Percentiles rank a stretch among this genome's conserved stretches.
phyloP scores from a whole-genome alignment of 495 filamentous ascomycete genomes.

The Extremus antarcticus region DNA sequence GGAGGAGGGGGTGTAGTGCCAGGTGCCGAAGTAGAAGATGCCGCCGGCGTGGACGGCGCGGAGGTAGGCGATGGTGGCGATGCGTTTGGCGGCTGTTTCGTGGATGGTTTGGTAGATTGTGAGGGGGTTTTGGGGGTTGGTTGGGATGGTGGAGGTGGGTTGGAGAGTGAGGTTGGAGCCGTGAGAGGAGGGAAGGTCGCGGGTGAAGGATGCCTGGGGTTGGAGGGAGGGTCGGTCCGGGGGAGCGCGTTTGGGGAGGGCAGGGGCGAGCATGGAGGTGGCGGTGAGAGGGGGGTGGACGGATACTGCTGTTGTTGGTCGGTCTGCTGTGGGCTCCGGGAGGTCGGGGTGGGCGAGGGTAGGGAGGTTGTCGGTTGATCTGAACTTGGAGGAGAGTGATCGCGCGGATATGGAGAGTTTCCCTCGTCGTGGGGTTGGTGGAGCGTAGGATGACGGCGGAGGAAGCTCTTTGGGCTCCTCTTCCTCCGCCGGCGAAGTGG shows the following conservation, averaged over 20 bases:
- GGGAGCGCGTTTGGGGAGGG: constrained; percentile 4
- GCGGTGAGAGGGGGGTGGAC: neutral
- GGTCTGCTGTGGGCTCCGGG: neutral
- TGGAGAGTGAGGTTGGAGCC: neutral
- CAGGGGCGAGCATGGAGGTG: constrained; percentile 12
- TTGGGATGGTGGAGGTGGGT: neutral
- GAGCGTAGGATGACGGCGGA: neutral
- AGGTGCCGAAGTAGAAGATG: constrained; percentile 95
- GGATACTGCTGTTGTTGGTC: neutral
- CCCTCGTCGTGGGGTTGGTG: constrained; percentile 3
- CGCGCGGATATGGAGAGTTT: constrained; percentile 13
- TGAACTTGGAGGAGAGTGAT: constrained; percentile 14
- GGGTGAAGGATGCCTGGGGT: constrained; percentile 9
- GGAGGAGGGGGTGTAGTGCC: constrained; percentile 78
- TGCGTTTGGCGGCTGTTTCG: constrained; percentile 79
- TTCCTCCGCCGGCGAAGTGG: constrained; percentile 12
- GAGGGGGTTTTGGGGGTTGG: constrained; percentile 38
- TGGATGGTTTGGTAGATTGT: constrained; percentile 75
- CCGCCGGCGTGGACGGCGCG: constrained; percentile 74
- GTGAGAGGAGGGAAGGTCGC: constrained; percentile 5
- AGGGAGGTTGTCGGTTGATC: constrained; percentile 6
- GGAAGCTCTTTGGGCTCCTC: neutral
- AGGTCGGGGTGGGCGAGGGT: neutral
- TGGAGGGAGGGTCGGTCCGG: constrained; percentile 4
- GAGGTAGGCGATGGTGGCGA: constrained; percentile 91